Percentiles rank a stretch among this genome's conserved stretches.
These are phyloP conservation scores for Whalleya microplaca DNA, from an alignment of 2,329 filamentous ascomycete genomes.

Conservation along the genomic window DNA sequence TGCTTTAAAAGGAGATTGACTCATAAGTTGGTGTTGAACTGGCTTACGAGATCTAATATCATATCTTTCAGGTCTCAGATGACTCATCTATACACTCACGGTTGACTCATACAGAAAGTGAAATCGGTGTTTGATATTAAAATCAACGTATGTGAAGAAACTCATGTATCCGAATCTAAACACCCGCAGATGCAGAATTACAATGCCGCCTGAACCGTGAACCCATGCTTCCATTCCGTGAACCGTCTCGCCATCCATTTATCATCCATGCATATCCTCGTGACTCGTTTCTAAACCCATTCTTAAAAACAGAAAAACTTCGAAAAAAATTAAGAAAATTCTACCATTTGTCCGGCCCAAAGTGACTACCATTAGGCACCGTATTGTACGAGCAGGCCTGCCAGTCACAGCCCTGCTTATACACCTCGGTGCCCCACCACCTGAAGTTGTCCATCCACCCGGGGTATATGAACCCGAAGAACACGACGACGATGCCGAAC, in stretches of 20 bases:
- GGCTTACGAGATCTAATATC: too few relatives aligned
- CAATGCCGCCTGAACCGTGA: conserved; percentile 1
- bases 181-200: conserved; percentile 3
- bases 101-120: background rate
- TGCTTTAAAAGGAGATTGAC: too few relatives aligned
- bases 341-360: conserved; percentile 67
- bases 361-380: conserved; percentile 65
- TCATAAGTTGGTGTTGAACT: too few relatives aligned
- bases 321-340: too few relatives aligned
- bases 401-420: conserved; percentile 86
- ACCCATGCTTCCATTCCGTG: background rate
- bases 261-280: background rate
- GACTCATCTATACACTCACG: background rate
- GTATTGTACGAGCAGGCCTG: conserved; percentile 72
- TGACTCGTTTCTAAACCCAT: conserved; percentile 1
- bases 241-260: too few relatives aligned
- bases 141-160: conserved; percentile 4
- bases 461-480: conserved; percentile 85
- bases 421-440: conserved; percentile 90
- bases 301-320: too few relatives aligned
- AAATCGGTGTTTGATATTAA: background rate
- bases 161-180: conserved; percentile 2
- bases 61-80: background rate
- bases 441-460: conserved; percentile 72
- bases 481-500: conserved; percentile 80